Base-by-base conservation (phyloP, 257 asterid species). In the Scutellaria galericulata region DNA sequence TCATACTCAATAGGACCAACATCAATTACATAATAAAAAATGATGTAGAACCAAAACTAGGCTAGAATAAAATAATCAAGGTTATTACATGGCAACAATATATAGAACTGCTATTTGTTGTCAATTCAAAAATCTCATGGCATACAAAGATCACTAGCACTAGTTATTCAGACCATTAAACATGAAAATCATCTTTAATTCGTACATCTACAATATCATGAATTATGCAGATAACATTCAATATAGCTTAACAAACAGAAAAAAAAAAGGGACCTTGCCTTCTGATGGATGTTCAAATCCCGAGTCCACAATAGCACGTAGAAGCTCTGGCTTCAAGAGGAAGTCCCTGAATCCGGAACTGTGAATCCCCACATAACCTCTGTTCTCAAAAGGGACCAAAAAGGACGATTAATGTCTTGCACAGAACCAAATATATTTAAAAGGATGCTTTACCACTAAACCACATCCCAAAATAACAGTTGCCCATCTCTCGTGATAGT, bases 201-300 rank as follows among this genome's bases (percentile, higher is more conserved):
- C 12, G 13, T n/a, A 27, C 61, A 67, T 7, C 22, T 15, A 24
- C 41, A 6, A 22, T 0, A 46, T 5, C 31, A 48, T 22, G 18
- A 18, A 14, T 7, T 15, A 20, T 13, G 44, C 31, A 54, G 37
- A 10, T n/a, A 37, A 50, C 20, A 27, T 45, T n/a, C 44, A 50
- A 61, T 40, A 20, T 18, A 68, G 50, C 11, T n/a, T 12, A 58
- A 52, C 35, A 53, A 15, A 3, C 35, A 50, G 66, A 52, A 47
- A 15, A 10, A 15, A 71, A 18, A 7, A 47, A 58, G 37, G 66
- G 24, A 71, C 63, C 83, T 75, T 82, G 78, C 89, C 89, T 85
- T 82, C 89, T 55, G 89, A 85, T 15, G 89, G 89, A 82, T 85
- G 89, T 72, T 85, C 89, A 76, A 85, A 82, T 22, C 89, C 89